A percentile compares a stretch with the other conserved stretches of the same genome.
Evolutionary conservation across 1,284 basidiomycete species (phyloP).

Genomic region (Leccinum fuscescens): DNA sequence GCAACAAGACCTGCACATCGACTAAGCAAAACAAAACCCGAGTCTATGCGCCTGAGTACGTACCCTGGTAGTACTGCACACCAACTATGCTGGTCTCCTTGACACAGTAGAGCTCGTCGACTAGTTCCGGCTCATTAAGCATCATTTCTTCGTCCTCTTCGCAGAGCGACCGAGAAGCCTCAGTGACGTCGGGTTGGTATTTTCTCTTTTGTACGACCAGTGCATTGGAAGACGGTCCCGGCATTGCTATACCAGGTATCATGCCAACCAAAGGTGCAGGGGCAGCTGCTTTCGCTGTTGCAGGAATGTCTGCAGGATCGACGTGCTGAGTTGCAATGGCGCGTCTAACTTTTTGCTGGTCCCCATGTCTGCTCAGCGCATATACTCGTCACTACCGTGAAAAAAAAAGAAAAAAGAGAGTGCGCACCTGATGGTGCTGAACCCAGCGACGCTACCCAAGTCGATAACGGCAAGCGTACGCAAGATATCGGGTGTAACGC

Average conservation of each 20-base stretch:
- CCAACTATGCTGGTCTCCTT: slow-evolving; percentile 70
- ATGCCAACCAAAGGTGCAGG: not conserved
- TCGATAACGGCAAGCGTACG: slow-evolving; percentile 44
- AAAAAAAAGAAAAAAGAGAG: not conserved
- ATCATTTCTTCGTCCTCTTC: slow-evolving; percentile 46
- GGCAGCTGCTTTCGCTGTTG: slow-evolving; percentile 33
- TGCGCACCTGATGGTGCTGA: slow-evolving; percentile 49
- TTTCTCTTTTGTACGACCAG: slow-evolving; percentile 38
- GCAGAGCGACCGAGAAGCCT: slow-evolving; percentile 1
- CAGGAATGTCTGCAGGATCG: slow-evolving; percentile 55
- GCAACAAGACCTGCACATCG: slow-evolving; percentile 65
- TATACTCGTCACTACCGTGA: not conserved
- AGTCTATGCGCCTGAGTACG: slow-evolving; percentile 1
- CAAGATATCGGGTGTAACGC: slow-evolving; percentile 61
- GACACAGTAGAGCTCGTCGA: slow-evolving; percentile 66
- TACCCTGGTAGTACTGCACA: slow-evolving; percentile 77
- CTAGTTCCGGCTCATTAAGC: slow-evolving; percentile 43
- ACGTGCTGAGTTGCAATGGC: slow-evolving; percentile 54
- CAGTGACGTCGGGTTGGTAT: slow-evolving; percentile 31
- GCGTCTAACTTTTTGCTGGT: slow-evolving; percentile 58
- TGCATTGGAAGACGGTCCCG: not conserved
- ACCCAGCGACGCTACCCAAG: slow-evolving; percentile 48
- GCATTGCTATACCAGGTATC: slow-evolving; percentile 2
- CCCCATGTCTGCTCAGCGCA: slow-evolving; percentile 41
- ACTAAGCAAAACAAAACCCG: slow-evolving; percentile 3